Conservation (phyloP, 2,329 filamentous ascomycete genomes). For the Monosporascus cannonballus region DNA sequence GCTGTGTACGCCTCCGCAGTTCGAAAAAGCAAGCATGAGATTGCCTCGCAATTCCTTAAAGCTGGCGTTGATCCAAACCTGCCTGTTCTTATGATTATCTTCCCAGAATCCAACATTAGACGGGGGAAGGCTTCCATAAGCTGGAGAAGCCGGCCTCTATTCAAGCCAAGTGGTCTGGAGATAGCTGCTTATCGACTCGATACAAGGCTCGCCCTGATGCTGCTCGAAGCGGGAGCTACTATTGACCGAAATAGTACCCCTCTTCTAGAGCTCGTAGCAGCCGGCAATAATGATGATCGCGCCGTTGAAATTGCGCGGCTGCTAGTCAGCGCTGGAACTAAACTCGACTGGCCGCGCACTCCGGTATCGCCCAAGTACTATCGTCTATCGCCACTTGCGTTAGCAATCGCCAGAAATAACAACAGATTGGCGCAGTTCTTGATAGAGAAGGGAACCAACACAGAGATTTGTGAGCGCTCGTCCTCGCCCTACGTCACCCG, state of each 20-base stretch:
- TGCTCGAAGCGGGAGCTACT: too few species aligned
- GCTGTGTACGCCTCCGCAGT: slow-evolving; percentile 2
- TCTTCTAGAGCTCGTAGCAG: too few species aligned
- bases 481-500: too few species aligned
- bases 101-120: fast-evolving
- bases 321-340: too few species aligned
- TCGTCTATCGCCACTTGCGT: neutral
- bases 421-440: neutral
- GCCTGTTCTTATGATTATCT: neutral
- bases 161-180: too few species aligned
- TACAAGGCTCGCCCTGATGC: too few species aligned
- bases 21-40: neutral
- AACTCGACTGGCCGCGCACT: too few species aligned
- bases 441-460: neutral
- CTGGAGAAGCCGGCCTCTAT: fast-evolving
- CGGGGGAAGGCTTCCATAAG: too few species aligned
- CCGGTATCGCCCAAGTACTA: fast-evolving
- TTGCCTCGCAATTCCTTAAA: slow-evolving; percentile 2
- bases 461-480: too few species aligned
- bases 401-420: neutral
- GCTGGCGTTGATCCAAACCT: slow-evolving; percentile 2
- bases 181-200: too few species aligned
- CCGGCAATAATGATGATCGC: too few species aligned
- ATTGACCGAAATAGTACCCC: fast-evolving
- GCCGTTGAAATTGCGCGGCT: too few species aligned